phyloP scores from a whole-genome alignment of 108 stramenopile genomes.

The Poteriospumella lacustris region DNA sequence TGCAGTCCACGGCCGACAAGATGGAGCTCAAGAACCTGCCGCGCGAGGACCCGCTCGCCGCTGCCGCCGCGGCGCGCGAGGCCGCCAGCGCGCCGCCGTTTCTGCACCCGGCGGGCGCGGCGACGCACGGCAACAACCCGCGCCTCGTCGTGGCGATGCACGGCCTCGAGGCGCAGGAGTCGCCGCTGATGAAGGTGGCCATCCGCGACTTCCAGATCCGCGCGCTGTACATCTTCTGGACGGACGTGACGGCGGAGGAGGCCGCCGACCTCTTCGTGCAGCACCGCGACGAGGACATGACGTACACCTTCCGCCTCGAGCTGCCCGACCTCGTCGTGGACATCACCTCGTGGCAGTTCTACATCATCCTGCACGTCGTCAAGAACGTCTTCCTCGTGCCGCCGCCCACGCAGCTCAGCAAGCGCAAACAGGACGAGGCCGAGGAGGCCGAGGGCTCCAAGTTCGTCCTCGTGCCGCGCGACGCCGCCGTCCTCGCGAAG shows the following conservation, averaged over 20 bases:
- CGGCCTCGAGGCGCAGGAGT: too few relatives aligned
- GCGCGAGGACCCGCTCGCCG: too few relatives aligned
- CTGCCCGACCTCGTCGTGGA: slow-evolving; percentile 1
- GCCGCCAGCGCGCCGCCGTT: too few relatives aligned
- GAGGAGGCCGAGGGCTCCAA: too few relatives aligned
- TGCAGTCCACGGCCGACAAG: background rate
- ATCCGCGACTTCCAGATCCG: slow-evolving; percentile 11
- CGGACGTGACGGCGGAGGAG: background rate
- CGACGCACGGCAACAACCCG: too few relatives aligned
- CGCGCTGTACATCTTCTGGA: slow-evolving; percentile 5
- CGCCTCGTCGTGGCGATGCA: too few relatives aligned
- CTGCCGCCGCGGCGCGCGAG: too few relatives aligned
- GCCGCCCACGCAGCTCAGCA: background rate
- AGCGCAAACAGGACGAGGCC: background rate
- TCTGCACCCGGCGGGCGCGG: too few relatives aligned
- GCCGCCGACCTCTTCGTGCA: background rate
- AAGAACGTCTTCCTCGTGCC: slow-evolving; percentile 19
- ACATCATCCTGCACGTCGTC: slow-evolving; percentile 4
- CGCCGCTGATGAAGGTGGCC: background rate
- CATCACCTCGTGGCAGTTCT: slow-evolving; percentile 15
- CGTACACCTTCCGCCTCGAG: background rate
- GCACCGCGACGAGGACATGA: slow-evolving; percentile 1
- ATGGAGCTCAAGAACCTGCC: too few relatives aligned
- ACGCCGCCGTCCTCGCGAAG: background rate
- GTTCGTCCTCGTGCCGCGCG: too few relatives aligned